Base-by-base conservation (phyloP, 192 early-diverging fungal genomes). In the Coemansia sp. region DNA sequence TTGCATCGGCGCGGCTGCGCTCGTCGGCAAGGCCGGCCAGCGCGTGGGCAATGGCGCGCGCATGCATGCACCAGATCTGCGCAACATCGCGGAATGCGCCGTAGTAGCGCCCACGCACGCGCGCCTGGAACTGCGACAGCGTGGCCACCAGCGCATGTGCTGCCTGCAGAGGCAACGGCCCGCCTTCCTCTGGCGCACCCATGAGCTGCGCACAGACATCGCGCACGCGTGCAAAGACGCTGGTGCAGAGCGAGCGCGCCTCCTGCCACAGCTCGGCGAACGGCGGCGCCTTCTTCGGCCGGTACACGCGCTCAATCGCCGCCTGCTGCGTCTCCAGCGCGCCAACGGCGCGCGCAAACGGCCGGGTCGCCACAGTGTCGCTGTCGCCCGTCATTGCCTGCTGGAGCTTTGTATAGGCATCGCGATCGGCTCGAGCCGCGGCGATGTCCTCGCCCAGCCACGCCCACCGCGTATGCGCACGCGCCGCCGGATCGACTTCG, bases 401-500 rank as follows among this genome's bases (percentile, higher is more conserved):
- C 66, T 91, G 88, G 37, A 92, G 84, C 2, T 65, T 42, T 17
- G 65, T 29, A 28, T 83, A 80, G 2, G 89, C 85, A 2, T 81
- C 66, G 14, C 94, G 84, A 38, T 90, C 85, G 4, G 82, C 76
- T 15, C 74, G 60, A 2, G 86, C 55, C 0, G 62, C 41, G 8
- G 68, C 61, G 14, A 84, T 70, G 44, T 89, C 86, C 52, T 80
- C 62, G 37, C 81, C 81, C 17, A 94, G 69, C 54, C 89, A 86
- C 30, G 83, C 65, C 50, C 88, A 82, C 66, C 85, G 87, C 10
- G 87, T 71, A 20, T 84, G 83, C 1, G 90, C 83, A 59, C 86
- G 86, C 4, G 88, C 82, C 6, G 92, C 94, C 3, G 96, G 94
- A 74, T 98, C 96, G 20, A 91, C 79, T 0, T 91, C 86, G 23